Evolutionary conservation across 495 filamentous ascomycete genomes (phyloP), one percentile per base, ranked within the genome.

Genomic region (Hypoxylon trugodes): DNA sequence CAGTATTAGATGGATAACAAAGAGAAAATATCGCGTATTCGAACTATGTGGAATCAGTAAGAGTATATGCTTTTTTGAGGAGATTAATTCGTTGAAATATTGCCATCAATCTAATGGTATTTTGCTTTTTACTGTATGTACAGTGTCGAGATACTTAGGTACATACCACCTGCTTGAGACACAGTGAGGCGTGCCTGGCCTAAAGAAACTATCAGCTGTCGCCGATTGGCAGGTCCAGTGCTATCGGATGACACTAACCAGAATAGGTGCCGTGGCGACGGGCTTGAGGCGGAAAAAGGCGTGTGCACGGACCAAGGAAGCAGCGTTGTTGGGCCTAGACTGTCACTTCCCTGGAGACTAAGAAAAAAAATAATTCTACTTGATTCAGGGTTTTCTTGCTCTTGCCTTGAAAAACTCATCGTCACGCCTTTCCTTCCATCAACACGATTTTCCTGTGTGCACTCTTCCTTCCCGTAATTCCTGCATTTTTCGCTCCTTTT

Each of bases 401-500:
- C 41, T 45, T 41, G n/a, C 47, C 36, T 59, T 59, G 56, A 66
- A 53, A 66, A 58, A 66, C 50, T 49, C 52, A 66, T 66, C 63
- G 61, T 12, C 50, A 15, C 43, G 32, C 15, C 51, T 65, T 54
- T 68, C 21, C 22, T 57, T 43, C 35, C 63, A 66, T 43, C 40
- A 50, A 47, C 50, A 43, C 54, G 30, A 63, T 15, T 59, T 58
- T 46, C 33, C 21, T 42, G 46, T 37, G 32, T 49, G 12, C 16
- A 42, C 4, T 18, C 4, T 22, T 12, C 19, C 10, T 8, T 50
- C 15, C 16, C 13, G 3, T 36, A 18, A 13, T 35, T 58, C 59
- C 48, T 38, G 61, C 46, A 36, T 45, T 61, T 62, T 61, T 54
- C 71, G 63, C 63, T 66, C 58, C 28, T 65, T 57, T 65, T 73